These are phyloP conservation scores for Aspergillus carbonarius DNA, from an alignment of 2,329 filamentous ascomycete genomes.

Conservation along the genomic window DNA sequence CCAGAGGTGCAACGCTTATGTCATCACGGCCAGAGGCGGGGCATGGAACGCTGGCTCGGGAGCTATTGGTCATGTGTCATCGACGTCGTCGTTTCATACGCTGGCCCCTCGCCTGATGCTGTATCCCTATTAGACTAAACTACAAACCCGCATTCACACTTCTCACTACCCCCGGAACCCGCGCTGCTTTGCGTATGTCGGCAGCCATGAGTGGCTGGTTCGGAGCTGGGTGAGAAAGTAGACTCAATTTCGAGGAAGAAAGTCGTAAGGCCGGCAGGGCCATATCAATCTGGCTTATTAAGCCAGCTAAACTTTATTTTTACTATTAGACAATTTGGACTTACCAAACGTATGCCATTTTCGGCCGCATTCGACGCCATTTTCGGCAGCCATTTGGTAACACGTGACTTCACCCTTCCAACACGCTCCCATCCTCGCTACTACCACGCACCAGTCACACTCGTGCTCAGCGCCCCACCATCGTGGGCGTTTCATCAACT, in stretches of 20 bases:
- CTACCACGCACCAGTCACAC: too few relatives aligned
- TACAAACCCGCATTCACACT: too few relatives aligned
- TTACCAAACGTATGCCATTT: too few relatives aligned
- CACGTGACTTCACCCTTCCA: too few relatives aligned
- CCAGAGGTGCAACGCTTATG: background rate
- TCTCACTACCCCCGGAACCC: background rate
- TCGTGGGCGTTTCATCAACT: too few relatives aligned
- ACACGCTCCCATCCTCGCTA: too few relatives aligned
- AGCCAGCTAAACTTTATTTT: too few relatives aligned
- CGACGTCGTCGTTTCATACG: background rate
- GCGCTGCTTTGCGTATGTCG: conserved; percentile 12
- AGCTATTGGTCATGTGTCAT: background rate
- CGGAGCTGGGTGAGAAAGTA: conserved; percentile 23
- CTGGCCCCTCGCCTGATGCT: background rate
- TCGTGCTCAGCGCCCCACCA: too few relatives aligned
- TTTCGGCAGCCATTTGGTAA: too few relatives aligned
- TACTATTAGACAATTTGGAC: too few relatives aligned
- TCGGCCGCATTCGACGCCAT: too few relatives aligned
- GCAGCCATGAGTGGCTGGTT: conserved; percentile 23
- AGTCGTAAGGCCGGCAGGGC: conserved; percentile 12
- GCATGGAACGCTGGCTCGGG: background rate
- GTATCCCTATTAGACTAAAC: background rate
- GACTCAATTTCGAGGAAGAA: conserved; percentile 16
- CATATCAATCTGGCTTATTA: too few relatives aligned
- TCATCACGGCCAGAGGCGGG: background rate